phyloP scores from a whole-genome alignment of 768 basidiomycete genomes.

The Cubamyces sp. region DNA sequence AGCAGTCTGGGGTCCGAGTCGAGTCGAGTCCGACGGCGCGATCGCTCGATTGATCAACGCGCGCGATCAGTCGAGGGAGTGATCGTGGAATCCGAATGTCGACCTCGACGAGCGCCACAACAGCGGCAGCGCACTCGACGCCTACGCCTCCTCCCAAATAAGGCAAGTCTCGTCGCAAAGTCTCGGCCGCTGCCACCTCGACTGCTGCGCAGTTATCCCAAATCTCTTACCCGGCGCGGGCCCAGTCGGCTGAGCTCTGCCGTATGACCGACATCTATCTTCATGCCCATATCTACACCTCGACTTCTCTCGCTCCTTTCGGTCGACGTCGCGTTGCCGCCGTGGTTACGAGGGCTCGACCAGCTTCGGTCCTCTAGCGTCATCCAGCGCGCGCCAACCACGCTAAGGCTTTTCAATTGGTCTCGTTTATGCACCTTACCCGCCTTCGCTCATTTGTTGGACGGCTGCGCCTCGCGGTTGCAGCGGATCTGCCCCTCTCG shows the following conservation, averaged over 20 bases:
- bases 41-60: conserved; percentile 2
- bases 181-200: conserved; percentile 9
- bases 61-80: neutral
- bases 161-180: neutral
- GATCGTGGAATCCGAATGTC: conserved; percentile 15
- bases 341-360: conserved; percentile 24
- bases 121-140: no score
- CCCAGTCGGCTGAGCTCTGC: neutral
- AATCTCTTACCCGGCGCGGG: conserved; percentile 11
- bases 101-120: neutral
- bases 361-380: neutral
- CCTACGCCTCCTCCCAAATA: no score
- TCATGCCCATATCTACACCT: no score
- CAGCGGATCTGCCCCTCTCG: conserved; percentile 3
- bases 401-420: no score
- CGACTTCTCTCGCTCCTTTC: neutral
- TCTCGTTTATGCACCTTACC: neutral
- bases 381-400: no score
- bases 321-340: conserved; percentile 14
- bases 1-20: conserved; percentile 14
- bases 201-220: conserved; percentile 15
- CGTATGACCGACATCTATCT: no score
- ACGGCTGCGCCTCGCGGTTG: no score
- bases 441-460: neutral
- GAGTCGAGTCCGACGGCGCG: conserved; percentile 8